Evolutionary conservation across 495 filamentous ascomycete genomes (phyloP).

Genomic region (Penicillium maclennaniae): DNA sequence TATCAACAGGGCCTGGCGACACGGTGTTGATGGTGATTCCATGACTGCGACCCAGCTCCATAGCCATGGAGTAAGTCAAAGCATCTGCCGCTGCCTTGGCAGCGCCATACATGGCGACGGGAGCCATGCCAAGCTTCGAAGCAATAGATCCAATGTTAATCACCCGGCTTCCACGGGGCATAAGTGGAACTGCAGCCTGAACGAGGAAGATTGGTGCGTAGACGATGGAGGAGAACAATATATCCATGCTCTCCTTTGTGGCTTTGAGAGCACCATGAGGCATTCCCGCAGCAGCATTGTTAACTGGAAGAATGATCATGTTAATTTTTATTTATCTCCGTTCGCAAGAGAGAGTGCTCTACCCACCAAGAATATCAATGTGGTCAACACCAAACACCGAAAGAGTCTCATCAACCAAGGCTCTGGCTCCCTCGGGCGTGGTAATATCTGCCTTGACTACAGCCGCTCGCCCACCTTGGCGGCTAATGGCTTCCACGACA

Average conservation of each 20-base stretch:
- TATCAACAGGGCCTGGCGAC: constrained; percentile 36
- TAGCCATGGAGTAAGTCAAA: constrained; percentile 28
- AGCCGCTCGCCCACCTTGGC: constrained; percentile 13
- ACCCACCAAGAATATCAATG: constrained; percentile 27
- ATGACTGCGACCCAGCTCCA: constrained; percentile 30
- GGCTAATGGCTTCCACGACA: constrained; percentile 20
- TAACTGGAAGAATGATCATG: constrained; percentile 3
- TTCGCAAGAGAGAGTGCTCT: no score
- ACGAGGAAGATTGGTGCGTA: constrained; percentile 35
- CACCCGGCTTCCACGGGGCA: constrained; percentile 41
- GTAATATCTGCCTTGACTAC: constrained; percentile 35
- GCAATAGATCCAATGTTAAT: constrained; percentile 44
- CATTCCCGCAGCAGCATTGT: constrained; percentile 13
- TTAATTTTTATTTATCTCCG: no score
- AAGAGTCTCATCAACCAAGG: constrained; percentile 9
- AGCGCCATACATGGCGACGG: constrained; percentile 27
- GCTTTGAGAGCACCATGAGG: constrained; percentile 4
- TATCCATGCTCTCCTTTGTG: constrained; percentile 13
- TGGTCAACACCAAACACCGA: constrained; percentile 11
- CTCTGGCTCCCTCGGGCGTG: constrained; percentile 6
- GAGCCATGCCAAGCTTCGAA: constrained; percentile 21
- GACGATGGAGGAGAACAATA: constrained; percentile 29
- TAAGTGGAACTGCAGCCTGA: constrained; percentile 37
- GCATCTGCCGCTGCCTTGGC: constrained; percentile 33
- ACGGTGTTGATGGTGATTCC: constrained; percentile 37